Evolutionary conservation across 106 monocot genomes (phyloP), one percentile per base, ranked within the genome.

Genomic region (Ottelia alismoides): DNA sequence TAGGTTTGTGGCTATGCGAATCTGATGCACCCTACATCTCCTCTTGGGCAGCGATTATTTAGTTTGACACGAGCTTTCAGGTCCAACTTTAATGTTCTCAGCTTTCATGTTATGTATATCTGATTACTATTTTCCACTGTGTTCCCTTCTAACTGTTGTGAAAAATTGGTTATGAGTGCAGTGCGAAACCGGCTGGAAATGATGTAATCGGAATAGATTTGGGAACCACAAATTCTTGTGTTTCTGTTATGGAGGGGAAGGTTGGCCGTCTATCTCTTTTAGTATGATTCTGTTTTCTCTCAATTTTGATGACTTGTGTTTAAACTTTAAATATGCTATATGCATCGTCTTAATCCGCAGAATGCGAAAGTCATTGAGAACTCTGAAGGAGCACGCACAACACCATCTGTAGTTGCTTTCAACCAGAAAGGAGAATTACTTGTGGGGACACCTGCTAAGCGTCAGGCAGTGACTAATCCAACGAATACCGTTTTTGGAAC

Each of bases 121-220:
- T 47, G 31, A 6, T 47, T 19, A 22, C 19, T 14, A n/a, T 10
- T 12, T 3, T 66, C 51, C 14, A n/a, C n/a, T n/a, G n/a, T n/a
- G n/a, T n/a, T n/a, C n/a, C n/a, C n/a, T n/a, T n/a, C n/a, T n/a
- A n/a, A n/a, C n/a, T n/a, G n/a, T n/a, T n/a, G n/a, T n/a, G n/a
- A n/a, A n/a, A n/a, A n/a, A n/a, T 44, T 27, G 19, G 16, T 58
- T 9, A 28, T 32, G 17, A 17, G 25, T 49, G 3, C 63, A 75
- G 80, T 48, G 43, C 80, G 25, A 80, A 68, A 55, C 71, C 76
- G 45, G 73, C 63, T 50, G 72, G 76, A 16, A 77, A 64, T 59
- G 82, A 76, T 62, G 70, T 82, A 3, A 77, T 76, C 40, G 76
- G 82, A 25, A 76, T 82, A 30, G 82, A 82, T 60, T 64, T 76